A percentile compares a stretch with the other conserved stretches of the same genome.
Conservation (phyloP, 2,329 filamentous ascomycete genomes). For the Aspergillus sp. region DNA sequence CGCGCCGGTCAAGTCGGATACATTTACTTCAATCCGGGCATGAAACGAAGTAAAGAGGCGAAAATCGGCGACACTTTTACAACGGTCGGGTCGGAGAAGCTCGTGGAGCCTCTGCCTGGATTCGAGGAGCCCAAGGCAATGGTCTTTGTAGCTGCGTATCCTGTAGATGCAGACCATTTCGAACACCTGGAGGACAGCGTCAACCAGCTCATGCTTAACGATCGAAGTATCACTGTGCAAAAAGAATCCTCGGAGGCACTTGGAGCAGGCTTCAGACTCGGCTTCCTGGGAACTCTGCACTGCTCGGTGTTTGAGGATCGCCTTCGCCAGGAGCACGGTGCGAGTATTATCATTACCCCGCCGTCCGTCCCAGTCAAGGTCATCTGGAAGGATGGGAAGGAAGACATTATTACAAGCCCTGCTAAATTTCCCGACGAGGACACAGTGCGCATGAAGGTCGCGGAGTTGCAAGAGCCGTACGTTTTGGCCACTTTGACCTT, state of each 20-base stretch:
- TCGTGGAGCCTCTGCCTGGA: conserved; percentile 79
- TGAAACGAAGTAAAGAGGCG: conserved; percentile 95
- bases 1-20: conserved; percentile 95
- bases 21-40: conserved; percentile 94
- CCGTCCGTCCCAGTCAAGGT: conserved; percentile 92
- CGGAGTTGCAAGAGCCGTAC: conserved; percentile 69
- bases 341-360: conserved; percentile 93
- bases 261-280: conserved; percentile 89
- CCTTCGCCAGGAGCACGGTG: conserved; percentile 87
- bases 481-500: conserved; percentile 84
- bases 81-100: conserved; percentile 70
- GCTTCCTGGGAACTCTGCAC: conserved; percentile 93
- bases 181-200: conserved; percentile 89
- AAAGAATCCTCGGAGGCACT: conserved; percentile 94
- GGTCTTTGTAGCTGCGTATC: conserved; percentile 98
- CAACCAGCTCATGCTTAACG: conserved; percentile 88
- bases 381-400: conserved; percentile 72
- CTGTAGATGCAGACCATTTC: conserved; percentile 86
- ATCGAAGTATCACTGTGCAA: conserved; percentile 87
- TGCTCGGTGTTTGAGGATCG: conserved; percentile 99
- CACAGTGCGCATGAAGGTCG: conserved; percentile 53
- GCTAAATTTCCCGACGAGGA: conserved; percentile 81
- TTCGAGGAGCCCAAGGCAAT: conserved; percentile 98
- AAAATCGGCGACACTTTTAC: conserved; percentile 97
- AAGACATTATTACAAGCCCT: conserved; percentile 80